phyloP scores from a whole-genome alignment of 345 rosid species.

The Citrus cavaleriei region DNA sequence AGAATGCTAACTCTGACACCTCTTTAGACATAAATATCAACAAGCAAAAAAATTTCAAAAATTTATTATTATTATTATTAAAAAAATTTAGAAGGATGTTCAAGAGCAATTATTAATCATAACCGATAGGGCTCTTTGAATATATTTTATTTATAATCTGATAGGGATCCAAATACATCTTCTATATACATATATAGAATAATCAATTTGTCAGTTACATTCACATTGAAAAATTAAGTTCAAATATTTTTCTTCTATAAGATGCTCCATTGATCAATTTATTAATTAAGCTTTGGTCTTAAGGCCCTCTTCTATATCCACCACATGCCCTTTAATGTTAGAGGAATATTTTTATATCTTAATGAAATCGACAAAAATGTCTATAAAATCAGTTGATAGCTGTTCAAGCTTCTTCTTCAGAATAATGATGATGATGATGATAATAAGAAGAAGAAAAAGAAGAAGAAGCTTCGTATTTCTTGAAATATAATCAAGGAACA shows the following conservation, averaged over 20 bases:
- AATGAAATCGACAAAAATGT: not conserved
- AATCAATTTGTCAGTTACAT: no score
- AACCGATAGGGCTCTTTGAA: no score
- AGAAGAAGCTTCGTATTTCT: conserved; percentile 2
- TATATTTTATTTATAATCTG: no score
- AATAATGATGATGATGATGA: not conserved
- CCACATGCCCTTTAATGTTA: not conserved
- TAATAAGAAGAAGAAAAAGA: not conserved
- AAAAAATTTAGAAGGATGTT: no score
- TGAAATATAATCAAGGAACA: not conserved
- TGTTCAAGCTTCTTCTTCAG: not conserved
- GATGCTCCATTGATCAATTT: not conserved
- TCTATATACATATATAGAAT: no score
- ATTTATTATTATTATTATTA: no score
- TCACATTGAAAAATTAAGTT: no score
- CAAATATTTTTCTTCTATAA: not conserved
- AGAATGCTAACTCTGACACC: no score
- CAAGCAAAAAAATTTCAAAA: no score
- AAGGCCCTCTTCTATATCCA: not conserved
- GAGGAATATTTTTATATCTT: not conserved
- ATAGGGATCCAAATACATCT: no score
- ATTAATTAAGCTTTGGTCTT: not conserved
- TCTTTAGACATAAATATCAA: no score
- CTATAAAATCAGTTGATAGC: not conserved
- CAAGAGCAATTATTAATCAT: not conserved